These are phyloP conservation scores for Vaccinium myrtillus DNA, from an alignment of 148 eudicot genomes.

Conservation along the genomic window DNA sequence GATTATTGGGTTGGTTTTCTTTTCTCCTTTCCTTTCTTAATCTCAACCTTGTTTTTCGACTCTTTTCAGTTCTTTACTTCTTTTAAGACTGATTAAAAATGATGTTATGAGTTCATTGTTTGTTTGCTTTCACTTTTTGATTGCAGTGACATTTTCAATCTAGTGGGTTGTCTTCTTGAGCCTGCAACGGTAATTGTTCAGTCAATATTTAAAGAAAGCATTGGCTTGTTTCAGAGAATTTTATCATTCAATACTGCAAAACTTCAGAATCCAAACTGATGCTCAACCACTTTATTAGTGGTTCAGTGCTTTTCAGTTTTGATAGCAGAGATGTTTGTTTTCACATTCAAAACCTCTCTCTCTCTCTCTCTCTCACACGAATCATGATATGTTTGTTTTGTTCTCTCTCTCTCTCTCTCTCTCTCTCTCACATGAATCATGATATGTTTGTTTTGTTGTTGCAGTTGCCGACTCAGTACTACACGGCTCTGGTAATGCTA, in stretches of 20 bases:
- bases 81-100: not conserved
- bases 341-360: not conserved
- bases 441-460: conserved; percentile 16
- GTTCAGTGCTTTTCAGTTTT: not conserved
- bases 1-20: conserved; percentile 59
- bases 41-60: not conserved
- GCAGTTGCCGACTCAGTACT: conserved; percentile 95
- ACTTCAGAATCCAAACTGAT: not conserved
- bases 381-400: not conserved
- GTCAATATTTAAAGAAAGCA: not conserved
- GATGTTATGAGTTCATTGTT: too few species aligned
- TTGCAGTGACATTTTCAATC: conserved; percentile 84
- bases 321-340: not conserved
- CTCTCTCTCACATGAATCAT: not conserved
- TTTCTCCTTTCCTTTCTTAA: not conserved
- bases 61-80: not conserved
- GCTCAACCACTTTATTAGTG: not conserved
- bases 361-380: not conserved
- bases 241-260: not conserved
- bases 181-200: conserved; percentile 76
- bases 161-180: conserved; percentile 83
- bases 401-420: not conserved
- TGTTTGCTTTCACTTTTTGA: not conserved
- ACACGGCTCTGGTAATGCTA: conserved; percentile 77
- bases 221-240: not conserved